Evolutionary conservation across 1,284 basidiomycete genomes (phyloP).

Genomic region (Xerocomus tenax): DNA sequence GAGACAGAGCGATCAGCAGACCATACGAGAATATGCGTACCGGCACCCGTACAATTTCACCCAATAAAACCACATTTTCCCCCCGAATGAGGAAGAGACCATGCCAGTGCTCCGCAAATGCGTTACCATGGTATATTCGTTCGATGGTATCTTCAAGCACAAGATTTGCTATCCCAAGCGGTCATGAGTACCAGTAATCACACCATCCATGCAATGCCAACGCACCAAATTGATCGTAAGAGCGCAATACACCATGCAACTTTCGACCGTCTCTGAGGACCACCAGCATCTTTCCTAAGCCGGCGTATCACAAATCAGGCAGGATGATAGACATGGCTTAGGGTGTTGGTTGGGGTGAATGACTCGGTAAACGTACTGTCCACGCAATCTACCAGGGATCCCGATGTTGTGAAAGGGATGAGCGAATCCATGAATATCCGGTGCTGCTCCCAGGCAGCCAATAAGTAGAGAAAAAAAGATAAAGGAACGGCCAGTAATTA

Average conservation of each 20-base stretch:
- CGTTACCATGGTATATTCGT: conserved; percentile 72
- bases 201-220: background rate
- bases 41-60: conserved; percentile 78
- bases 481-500: conserved; percentile 23
- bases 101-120: conserved; percentile 76
- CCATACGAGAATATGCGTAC: conserved; percentile 6
- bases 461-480: conserved; percentile 27
- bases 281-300: conserved; percentile 93
- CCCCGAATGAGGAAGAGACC: conserved; percentile 93
- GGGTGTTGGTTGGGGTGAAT: conserved; percentile 41
- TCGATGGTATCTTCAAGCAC: conserved; percentile 87
- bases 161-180: conserved; percentile 65
- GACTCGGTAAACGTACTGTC: conserved; percentile 85
- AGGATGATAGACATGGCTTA: conserved; percentile 39
- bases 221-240: conserved; percentile 98
- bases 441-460: conserved; percentile 33
- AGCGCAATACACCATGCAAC: conserved; percentile 89
- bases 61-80: conserved; percentile 95
- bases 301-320: conserved; percentile 24
- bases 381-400: conserved; percentile 93
- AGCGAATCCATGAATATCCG: conserved; percentile 71
- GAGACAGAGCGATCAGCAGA: conserved; percentile 6
- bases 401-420: conserved; percentile 94
- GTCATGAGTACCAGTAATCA: conserved; percentile 4
- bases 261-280: conserved; percentile 94